Evolutionary conservation across 345 rosid species (phyloP).

Genomic region (Aegle marmelos): DNA sequence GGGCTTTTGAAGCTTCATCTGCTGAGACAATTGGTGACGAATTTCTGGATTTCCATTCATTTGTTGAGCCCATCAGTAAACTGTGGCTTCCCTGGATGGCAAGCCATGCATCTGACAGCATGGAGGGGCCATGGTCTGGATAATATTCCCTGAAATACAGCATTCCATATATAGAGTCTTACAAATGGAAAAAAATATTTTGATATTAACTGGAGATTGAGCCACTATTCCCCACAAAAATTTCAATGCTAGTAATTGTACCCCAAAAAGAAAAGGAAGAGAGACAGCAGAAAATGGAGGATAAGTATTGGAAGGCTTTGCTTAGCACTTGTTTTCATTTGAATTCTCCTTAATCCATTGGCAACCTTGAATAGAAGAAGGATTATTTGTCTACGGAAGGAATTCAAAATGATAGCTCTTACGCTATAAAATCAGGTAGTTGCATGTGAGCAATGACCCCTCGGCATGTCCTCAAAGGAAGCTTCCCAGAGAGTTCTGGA

Average conservation of each 20-base stretch:
- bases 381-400: no score
- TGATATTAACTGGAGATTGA: neutral
- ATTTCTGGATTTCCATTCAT: conserved; percentile 90
- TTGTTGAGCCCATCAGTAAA: conserved; percentile 73
- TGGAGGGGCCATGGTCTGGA: conserved; percentile 65
- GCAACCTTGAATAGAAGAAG: neutral
- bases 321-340: neutral
- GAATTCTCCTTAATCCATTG: neutral
- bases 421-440: conserved; percentile 51
- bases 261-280: neutral
- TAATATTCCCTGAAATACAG: conserved; percentile 54
- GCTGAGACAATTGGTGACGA: conserved; percentile 51
- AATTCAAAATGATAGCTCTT: conserved; percentile 4
- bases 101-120: conserved; percentile 86
- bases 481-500: conserved; percentile 71
- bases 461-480: conserved; percentile 87
- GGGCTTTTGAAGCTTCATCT: conserved; percentile 74
- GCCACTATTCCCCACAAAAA: neutral
- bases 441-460: conserved; percentile 74
- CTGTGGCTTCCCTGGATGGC: conserved; percentile 64
- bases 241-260: neutral
- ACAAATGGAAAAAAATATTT: neutral
- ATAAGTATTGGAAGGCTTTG: neutral
- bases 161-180: neutral
- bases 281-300: neutral